Conservation (phyloP, 208 protist species). For the Herpetomonas samuelpessoai region DNA sequence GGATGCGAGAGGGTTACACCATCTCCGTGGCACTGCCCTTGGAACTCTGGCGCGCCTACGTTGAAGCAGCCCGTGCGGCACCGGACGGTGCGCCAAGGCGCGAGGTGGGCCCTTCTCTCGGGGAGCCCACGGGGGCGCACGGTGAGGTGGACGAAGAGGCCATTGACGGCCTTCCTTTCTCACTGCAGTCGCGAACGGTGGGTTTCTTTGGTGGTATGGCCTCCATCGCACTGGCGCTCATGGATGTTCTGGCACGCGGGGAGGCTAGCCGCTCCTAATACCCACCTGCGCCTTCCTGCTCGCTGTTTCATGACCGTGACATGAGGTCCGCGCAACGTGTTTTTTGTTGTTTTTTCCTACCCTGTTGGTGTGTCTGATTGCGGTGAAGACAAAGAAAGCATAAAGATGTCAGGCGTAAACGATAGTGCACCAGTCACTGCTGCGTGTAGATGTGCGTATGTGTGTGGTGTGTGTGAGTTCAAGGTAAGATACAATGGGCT, state of each 20-base stretch:
- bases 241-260: conserved; percentile 14
- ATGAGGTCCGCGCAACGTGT: no score
- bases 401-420: no score
- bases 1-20: background rate
- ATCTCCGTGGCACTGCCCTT: background rate
- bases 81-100: background rate
- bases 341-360: no score
- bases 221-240: conserved; percentile 49
- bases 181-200: conserved; percentile 55
- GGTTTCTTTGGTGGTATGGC: conserved; percentile 61
- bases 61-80: background rate
- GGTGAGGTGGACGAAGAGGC: conserved; percentile 9
- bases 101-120: background rate
- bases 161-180: conserved; percentile 37
- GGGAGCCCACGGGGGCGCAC: background rate
- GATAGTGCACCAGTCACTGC: no score
- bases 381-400: no score
- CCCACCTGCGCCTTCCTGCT: no score
- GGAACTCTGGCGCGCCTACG: background rate
- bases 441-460: no score
- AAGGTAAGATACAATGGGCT: no score
- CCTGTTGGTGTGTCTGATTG: no score
- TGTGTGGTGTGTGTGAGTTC: no score
- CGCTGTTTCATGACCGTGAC: no score
- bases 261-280: no score